Evolutionary conservation across 129 eudicot species (phyloP).

Genomic region (Escallonia herrerae): DNA sequence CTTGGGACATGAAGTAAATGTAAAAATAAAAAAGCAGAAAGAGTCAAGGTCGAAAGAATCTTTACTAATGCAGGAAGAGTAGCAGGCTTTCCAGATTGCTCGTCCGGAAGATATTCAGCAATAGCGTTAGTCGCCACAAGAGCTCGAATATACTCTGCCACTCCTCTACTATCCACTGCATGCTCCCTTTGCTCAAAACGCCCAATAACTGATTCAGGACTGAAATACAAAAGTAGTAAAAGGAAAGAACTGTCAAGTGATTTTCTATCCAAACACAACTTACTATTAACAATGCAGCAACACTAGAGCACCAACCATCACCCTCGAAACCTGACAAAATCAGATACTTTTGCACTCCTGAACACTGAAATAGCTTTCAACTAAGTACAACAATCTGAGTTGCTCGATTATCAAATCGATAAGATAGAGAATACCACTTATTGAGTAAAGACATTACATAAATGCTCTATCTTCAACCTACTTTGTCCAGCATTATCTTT

Average conservation of each 20-base stretch:
- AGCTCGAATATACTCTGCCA: slow-evolving; percentile 86
- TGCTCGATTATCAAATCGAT: background rate
- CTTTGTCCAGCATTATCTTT: too few relatives aligned
- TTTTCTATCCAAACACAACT: background rate
- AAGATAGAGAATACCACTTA: background rate
- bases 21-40: background rate
- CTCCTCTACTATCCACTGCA: slow-evolving; percentile 92
- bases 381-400: background rate
- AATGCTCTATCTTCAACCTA: too few relatives aligned
- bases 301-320: too few relatives aligned
- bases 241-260: background rate
- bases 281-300: background rate
- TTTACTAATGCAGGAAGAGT: slow-evolving; percentile 77
- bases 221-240: slow-evolving; percentile 13
- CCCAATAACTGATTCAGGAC: slow-evolving; percentile 80
- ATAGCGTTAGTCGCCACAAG: slow-evolving; percentile 80
- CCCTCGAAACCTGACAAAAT: too few relatives aligned
- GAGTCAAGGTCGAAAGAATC: background rate
- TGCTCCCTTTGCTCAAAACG: slow-evolving; percentile 78
- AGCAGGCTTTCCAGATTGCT: slow-evolving; percentile 87
- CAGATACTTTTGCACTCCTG: background rate
- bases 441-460: too few relatives aligned
- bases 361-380: background rate
- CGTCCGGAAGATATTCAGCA: slow-evolving; percentile 88
- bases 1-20: background rate